Evolutionary conservation across 73 alveolate species (phyloP).

Genomic region (Effrenium voratum): DNA sequence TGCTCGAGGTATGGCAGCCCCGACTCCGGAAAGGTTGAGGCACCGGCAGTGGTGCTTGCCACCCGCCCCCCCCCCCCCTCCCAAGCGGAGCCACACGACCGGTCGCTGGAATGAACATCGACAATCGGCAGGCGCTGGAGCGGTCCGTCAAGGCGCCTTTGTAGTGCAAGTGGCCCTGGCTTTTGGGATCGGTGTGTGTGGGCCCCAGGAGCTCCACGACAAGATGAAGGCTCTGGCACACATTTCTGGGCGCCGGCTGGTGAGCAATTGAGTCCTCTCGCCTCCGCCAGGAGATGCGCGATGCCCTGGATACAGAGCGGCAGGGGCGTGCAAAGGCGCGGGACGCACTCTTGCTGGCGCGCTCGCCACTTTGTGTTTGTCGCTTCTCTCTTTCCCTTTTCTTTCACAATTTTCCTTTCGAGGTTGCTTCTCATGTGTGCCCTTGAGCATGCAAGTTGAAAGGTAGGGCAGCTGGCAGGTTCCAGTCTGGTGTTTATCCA

Average conservation of each 20-base stretch:
- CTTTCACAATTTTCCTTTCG: too few relatives aligned
- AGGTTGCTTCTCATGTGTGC: too few relatives aligned
- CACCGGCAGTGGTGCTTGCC: background rate
- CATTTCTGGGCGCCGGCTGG: background rate
- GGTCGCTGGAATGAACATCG: background rate
- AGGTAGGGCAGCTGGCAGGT: too few relatives aligned
- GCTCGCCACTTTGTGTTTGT: too few relatives aligned
- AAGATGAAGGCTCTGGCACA: slow-evolving; percentile 51
- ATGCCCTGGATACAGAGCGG: slow-evolving; percentile 61
- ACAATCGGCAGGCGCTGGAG: slow-evolving; percentile 35
- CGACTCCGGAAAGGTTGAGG: background rate
- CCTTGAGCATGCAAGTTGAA: too few relatives aligned
- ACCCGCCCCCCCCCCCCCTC: too few relatives aligned
- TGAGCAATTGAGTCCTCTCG: background rate
- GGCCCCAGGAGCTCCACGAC: slow-evolving; percentile 61
- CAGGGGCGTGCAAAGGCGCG: slow-evolving; percentile 74
- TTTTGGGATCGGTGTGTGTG: background rate
- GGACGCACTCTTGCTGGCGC: too few relatives aligned
- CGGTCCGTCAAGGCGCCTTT: slow-evolving; percentile 43
- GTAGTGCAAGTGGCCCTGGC: background rate
- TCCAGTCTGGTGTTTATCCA: too few relatives aligned
- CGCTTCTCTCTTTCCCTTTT: too few relatives aligned
- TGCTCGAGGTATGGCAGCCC: slow-evolving; percentile 1
- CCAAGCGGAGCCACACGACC: too few relatives aligned
- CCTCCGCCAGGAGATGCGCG: slow-evolving; percentile 40